These are phyloP conservation scores for Zygosaccharomyces kombuchaensis DNA, from an alignment of 805 yeast genomes.

Conservation along the genomic window DNA sequence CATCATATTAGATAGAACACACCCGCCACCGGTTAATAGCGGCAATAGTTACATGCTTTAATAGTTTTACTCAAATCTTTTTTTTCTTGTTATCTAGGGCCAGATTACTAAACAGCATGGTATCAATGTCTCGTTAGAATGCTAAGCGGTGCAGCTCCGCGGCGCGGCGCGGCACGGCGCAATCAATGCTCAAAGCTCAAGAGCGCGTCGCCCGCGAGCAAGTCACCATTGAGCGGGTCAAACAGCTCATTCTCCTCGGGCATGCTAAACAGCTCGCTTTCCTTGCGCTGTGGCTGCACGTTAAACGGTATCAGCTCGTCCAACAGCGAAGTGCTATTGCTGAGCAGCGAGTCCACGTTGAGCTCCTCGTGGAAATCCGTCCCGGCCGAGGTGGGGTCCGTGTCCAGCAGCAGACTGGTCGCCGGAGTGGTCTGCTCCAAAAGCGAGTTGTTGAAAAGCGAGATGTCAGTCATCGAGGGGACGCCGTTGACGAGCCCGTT, in stretches of 20 bases:
- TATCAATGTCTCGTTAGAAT: not conserved
- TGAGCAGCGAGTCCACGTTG: constrained; percentile 3
- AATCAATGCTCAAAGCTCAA: constrained; percentile 4
- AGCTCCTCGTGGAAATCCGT: constrained; percentile 2
- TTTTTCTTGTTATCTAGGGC: not conserved
- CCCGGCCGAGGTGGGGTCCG: constrained; percentile 3
- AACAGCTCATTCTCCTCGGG: constrained; percentile 4
- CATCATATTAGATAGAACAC: too few relatives aligned
- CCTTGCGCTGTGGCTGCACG: constrained; percentile 1
- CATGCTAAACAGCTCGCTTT: constrained; percentile 2
- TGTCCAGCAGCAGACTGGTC: constrained; percentile 4
- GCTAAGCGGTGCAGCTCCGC: too few relatives aligned
- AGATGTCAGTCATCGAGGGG: constrained; percentile 13
- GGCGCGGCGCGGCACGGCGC: not conserved
- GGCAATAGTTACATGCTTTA: too few relatives aligned
- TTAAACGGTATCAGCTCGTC: constrained; percentile 6
- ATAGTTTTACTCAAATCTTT: too few relatives aligned
- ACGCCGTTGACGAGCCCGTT: not conserved
- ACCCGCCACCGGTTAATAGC: too few relatives aligned
- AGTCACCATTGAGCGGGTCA: constrained; percentile 3
- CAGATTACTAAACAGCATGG: not conserved
- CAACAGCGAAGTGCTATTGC: constrained; percentile 2
- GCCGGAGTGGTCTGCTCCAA: constrained; percentile 12
- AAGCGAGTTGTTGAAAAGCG: constrained; percentile 16
- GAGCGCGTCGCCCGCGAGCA: constrained; percentile 3